Percentiles rank a stretch among this genome's conserved stretches.
phyloP scores from a whole-genome alignment of 345 rosid genomes.

The Lepidium didymum region DNA sequence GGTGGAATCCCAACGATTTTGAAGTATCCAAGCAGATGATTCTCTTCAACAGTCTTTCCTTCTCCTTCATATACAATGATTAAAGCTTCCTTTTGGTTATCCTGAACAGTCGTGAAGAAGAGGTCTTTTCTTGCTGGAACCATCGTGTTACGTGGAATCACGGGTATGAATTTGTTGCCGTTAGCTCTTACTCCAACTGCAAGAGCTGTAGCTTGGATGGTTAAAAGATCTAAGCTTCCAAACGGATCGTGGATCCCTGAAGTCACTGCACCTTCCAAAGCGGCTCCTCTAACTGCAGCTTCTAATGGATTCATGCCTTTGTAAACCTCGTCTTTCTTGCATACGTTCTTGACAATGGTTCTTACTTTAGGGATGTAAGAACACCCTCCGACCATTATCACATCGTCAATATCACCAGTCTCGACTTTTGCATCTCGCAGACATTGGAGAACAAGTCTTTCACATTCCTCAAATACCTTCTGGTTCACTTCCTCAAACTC shows the following conservation, averaged over 20 bases:
- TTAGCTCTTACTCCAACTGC: constrained; percentile 59
- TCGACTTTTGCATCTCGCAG: constrained; percentile 61
- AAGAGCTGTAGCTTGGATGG: constrained; percentile 71
- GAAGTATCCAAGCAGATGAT: constrained; percentile 80
- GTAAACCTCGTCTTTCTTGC: constrained; percentile 55
- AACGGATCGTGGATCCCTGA: constrained; percentile 80
- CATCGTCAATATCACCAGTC: constrained; percentile 46
- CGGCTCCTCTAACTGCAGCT: constrained; percentile 80
- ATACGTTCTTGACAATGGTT: constrained; percentile 35
- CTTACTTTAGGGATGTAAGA: constrained; percentile 56
- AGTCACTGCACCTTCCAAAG: constrained; percentile 85
- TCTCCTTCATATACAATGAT: constrained; percentile 80
- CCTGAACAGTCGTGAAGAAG: constrained; percentile 54
- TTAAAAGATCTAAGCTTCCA: constrained; percentile 71
- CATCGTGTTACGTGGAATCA: constrained; percentile 61
- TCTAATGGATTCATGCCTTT: constrained; percentile 51
- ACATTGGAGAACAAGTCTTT: constrained; percentile 54
- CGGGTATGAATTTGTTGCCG: constrained; percentile 49
- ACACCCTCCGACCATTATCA: constrained; percentile 86
- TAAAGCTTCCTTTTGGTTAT: constrained; percentile 67
- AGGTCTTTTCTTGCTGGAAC: constrained; percentile 76
- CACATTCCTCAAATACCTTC: constrained; percentile 52
- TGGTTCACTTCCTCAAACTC: constrained; percentile 75
- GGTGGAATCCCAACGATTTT: constrained; percentile 68
- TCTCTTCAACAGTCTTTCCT: constrained; percentile 54